Evolutionary conservation across 2,329 filamentous ascomycete genomes (phyloP), one percentile per base, ranked within the genome.

Genomic region (Xylariales sp.): DNA sequence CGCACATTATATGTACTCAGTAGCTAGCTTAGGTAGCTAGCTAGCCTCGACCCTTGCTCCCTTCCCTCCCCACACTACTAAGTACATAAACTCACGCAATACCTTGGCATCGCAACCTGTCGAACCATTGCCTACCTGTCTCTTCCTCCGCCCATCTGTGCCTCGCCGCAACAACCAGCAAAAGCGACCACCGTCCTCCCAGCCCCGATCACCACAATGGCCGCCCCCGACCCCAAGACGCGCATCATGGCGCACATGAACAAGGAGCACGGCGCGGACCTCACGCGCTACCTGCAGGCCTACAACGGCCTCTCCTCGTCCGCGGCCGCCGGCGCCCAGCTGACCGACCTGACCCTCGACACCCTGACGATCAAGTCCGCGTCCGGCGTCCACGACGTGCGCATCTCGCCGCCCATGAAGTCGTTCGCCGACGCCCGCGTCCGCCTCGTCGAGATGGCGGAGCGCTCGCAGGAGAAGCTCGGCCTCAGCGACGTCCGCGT

Each of bases 181-280:
- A 14, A 41, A 41, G 39, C 4, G 39, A 39, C 14, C 39, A 12
- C 12, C 12, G 10, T 41, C 12, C 5, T 14, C 4, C 10, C 1
- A 48, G n/a, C 46, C 10, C n/a, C 28, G 12, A 12, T 16, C 10
- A 18, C 18, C 28, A 69, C 49, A 32, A 72, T 74, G 69, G 62
- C 74, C 55, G 50, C 74, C 60, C 83, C 86, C 62, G 81, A 80
- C 46, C 80, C 83, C 66, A 89, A 89, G 76, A 75, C 83, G 65
- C 88, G 90, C 66, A 90, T 93, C 78, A 87, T 95, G 76, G 84
- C 84, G 41, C 94, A 97, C 83, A 96, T 97, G 93, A 97, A 97
- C 82, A 83, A 83, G 50, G 91, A 95, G 79, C 95, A 97, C 81
- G 83, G 85, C 59, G 86, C 88, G 73, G 93, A 93, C 65, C 88